phyloP scores from a whole-genome alignment of 805 yeast species.

The Lipomyces kockii region DNA sequence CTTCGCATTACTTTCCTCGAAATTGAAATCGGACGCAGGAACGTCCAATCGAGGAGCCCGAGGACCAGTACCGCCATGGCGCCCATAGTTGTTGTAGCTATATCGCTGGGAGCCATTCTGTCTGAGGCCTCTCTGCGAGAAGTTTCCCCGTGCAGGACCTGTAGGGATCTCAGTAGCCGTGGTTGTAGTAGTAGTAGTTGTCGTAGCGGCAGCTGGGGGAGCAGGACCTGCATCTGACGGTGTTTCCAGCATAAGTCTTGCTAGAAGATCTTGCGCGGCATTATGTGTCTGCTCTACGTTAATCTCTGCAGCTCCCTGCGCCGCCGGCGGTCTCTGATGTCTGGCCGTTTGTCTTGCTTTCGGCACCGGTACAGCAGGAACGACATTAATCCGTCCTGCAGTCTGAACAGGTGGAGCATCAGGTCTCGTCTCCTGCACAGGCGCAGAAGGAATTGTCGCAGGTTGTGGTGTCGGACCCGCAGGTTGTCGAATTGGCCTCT shows the following conservation, averaged over 20 bases:
- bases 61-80: constrained; percentile 13
- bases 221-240: constrained; percentile 15
- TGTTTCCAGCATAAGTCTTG: constrained; percentile 13
- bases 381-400: constrained; percentile 22
- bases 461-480: constrained; percentile 25
- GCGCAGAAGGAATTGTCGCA: constrained; percentile 7
- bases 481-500: constrained; percentile 27
- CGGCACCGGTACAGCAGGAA: constrained; percentile 36
- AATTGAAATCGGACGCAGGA: constrained; percentile 72
- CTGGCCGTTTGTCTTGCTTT: constrained; percentile 14
- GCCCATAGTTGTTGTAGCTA: constrained; percentile 4
- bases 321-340: constrained; percentile 40
- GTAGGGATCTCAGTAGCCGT: neutral
- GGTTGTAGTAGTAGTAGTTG: neutral
- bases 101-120: constrained; percentile 3
- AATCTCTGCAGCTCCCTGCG: constrained; percentile 25
- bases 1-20: constrained; percentile 72
- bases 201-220: constrained; percentile 12
- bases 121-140: neutral
- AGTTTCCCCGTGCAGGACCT: neutral
- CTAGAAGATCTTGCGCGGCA: constrained; percentile 33
- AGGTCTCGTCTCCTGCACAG: constrained; percentile 20
- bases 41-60: constrained; percentile 43
- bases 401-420: constrained; percentile 8
- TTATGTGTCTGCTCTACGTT: constrained; percentile 24